phyloP scores from a whole-genome alignment of 306 rosid species.

The Potentilla sterilis region DNA sequence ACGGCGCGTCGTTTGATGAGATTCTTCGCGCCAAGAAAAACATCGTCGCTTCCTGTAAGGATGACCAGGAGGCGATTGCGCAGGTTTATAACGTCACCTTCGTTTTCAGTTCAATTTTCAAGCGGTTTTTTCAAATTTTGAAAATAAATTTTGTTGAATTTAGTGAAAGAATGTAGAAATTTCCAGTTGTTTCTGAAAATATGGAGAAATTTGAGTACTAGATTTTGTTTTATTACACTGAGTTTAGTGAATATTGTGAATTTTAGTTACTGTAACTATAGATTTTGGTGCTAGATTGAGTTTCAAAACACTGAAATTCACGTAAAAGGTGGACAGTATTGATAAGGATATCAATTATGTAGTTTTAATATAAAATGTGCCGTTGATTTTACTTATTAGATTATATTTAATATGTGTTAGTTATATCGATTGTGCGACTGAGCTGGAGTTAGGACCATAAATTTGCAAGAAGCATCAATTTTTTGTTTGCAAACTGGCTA shows the following conservation, averaged over 20 bases:
- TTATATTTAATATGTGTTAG: background rate
- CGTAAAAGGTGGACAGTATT: background rate
- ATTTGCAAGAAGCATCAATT: background rate
- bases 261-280: background rate
- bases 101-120: background rate
- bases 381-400: background rate
- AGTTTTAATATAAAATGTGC: background rate
- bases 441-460: background rate
- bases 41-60: constrained; percentile 67
- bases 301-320: background rate
- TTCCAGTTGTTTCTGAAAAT: no score
- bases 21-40: constrained; percentile 92
- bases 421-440: background rate
- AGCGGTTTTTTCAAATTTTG: background rate
- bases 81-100: constrained; percentile 42
- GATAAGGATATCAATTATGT: background rate
- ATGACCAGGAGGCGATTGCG: constrained; percentile 63
- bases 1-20: constrained; percentile 83
- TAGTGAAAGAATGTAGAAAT: background rate
- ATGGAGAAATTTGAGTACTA: no score
- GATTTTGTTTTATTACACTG: no score
- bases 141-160: background rate
- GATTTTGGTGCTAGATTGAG: background rate
- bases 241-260: background rate
- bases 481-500: no score